Evolutionary conservation across 176 grass and related monocot species (phyloP), one percentile per base, ranked within the genome.

Genomic region (Poa pratensis): DNA sequence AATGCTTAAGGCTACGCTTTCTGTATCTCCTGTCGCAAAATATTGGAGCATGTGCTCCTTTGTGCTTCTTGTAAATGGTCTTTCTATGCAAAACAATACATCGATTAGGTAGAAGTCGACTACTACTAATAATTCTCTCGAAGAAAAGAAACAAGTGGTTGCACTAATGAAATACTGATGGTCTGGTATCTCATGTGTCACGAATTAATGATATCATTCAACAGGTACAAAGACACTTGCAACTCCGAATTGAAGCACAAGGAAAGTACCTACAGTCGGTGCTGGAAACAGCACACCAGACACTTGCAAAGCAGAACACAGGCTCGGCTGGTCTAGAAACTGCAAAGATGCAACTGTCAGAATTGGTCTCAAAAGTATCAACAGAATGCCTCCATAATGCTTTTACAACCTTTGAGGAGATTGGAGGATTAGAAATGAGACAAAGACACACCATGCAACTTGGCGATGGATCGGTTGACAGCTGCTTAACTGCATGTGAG

Each of bases 191-290:
- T 90, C n/a, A 82, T 48, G 42, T 18, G 22, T 39, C 73, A 50
- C 27, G 14, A 84, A 61, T 27, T 84, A 75, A 75, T 9, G 13
- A 75, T 51, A 27, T 40, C 37, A 75, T 84, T 80, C 49, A 74
- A 55, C 83, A 99, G 96, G 96, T 99, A 64, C 96, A 99, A 76
- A 94, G 96, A 69, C 93, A 96, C 81, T 80, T 99, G 51, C 96
- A 99, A 84, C 91, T 99, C 53, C 90, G 96, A 59, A 99, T 99
- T 59, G 96, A 99, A 92, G 96, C 96, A 82, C 96, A 99, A 88
- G 91, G 93, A 12, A 96, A 96, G 75, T 99, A 99, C 76, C 90
- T 99, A 81, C 96, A 94, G 69, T 95, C 93, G 30, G 91, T 99
- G 28, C 86, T 99, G 70, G 93, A 99, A 54, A 99, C 92, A 75